These are phyloP conservation scores for Nectriaceae sp. DNA, from an alignment of 2,329 filamentous ascomycete genomes.

Conservation along the genomic window DNA sequence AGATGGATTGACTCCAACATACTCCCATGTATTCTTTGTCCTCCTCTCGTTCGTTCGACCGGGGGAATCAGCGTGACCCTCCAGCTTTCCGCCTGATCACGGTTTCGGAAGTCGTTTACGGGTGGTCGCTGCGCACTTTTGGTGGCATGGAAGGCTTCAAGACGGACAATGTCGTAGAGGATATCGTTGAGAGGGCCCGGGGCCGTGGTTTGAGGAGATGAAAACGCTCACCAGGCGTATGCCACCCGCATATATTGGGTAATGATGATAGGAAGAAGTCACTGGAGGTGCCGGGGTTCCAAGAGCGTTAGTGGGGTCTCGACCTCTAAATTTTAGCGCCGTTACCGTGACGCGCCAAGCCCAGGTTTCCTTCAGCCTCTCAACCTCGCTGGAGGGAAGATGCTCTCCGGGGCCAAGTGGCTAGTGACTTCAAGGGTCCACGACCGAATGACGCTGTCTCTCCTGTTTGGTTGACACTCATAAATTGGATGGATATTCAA, in stretches of 20 bases:
- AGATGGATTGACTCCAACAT: constrained; percentile 12
- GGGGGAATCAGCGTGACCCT: constrained; percentile 23
- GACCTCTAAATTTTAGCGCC: constrained; percentile 20
- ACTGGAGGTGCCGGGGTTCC: constrained; percentile 7
- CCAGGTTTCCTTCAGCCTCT: too few relatives aligned
- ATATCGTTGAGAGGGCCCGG: neutral
- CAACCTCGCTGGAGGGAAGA: neutral
- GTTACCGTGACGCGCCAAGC: neutral
- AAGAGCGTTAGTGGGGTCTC: constrained; percentile 20
- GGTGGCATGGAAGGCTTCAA: neutral
- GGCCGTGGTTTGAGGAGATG: neutral
- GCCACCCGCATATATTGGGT: constrained; percentile 1
- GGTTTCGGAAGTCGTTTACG: neutral
- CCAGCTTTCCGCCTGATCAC: constrained; percentile 28
- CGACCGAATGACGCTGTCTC: too few relatives aligned
- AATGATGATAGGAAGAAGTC: constrained; percentile 6
- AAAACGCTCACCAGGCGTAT: neutral
- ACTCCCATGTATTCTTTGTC: constrained; percentile 34
- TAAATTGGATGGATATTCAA: too few relatives aligned
- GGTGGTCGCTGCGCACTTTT: neutral
- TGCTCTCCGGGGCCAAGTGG: neutral
- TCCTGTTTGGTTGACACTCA: too few relatives aligned
- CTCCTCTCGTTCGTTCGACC: constrained; percentile 21
- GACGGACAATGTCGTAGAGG: neutral
- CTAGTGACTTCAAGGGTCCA: too few relatives aligned